Base-by-base conservation (phyloP, 1,284 basidiomycete genomes). In the Ustilago xerochloae region DNA sequence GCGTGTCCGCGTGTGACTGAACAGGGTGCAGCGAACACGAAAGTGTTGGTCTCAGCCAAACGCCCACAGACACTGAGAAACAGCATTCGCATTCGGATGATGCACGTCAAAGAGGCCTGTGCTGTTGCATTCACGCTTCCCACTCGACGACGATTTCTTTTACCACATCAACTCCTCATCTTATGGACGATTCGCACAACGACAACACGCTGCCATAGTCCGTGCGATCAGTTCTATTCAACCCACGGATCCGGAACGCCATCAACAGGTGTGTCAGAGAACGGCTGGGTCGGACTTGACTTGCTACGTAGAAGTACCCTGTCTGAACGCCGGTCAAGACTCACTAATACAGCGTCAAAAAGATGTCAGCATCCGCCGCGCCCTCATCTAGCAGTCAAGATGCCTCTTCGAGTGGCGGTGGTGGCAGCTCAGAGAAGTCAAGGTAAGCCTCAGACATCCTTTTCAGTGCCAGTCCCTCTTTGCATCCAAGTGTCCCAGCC, bases 331-430 rank as follows among this genome's bases (percentile, higher is more conserved):
- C 18, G 22, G 38, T 41, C 9, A 18, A 9, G 0, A 20, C n/a
- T 20, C 38, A 20, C 13, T 20, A 20, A 4, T 9, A 41, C 13
- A 43, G 9, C 4, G 1, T 7, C 7, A 26, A 8, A 41, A 63
- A 7, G n/a, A 69, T 69, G 66, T 69, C 66, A 36, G 61, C 66
- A 46, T 68, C 66, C 41, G 56, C 61, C 45, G 61, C 67, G 33
- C 61, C 62, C 16, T 64, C 62, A 26, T 63, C 67, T 6, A 60
- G 52, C 38, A 61, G 62, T 29, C 67, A 70, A 26, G 67, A 70
- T 64, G 67, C 66, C 43, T 45, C 56, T 20, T n/a, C n/a, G n/a
- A n/a, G n/a, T n/a, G 20, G 43, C 56, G 56, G 65, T 46, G 65
- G 60, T 32, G 50, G 56, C 12, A 41, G 41, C 39, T 43, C 47